phyloP scores from a whole-genome alignment of 164 flowering plant genomes.

The Tetrastigma voinierianum region DNA sequence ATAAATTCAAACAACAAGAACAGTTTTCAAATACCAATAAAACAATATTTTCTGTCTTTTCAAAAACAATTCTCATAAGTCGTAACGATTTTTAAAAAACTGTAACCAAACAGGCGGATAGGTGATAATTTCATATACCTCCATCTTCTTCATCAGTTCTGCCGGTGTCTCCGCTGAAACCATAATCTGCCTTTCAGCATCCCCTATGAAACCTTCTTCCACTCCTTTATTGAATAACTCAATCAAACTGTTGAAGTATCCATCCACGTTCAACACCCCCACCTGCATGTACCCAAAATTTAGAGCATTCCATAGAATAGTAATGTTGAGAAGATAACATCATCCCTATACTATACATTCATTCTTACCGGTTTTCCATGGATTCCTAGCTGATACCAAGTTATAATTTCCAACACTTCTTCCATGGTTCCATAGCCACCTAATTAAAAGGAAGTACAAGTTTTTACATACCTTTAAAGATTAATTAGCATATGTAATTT shows the following conservation, averaged over 20 bases:
- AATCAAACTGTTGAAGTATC: slow-evolving; percentile 11
- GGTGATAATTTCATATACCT: slow-evolving; percentile 14
- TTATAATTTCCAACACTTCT: slow-evolving; percentile 43
- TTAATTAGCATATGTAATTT: not conserved
- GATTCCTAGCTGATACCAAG: slow-evolving; percentile 51
- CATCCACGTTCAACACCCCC: slow-evolving; percentile 1
- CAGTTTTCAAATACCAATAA: too few species aligned
- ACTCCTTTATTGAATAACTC: slow-evolving; percentile 33
- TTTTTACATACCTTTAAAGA: not conserved
- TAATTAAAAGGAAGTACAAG: not conserved
- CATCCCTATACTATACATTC: too few species aligned
- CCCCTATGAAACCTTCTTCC: slow-evolving; percentile 31
- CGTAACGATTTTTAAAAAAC: too few species aligned
- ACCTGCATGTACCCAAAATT: not conserved
- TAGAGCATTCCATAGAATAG: not conserved
- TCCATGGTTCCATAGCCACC: slow-evolving; percentile 55
- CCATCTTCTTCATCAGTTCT: slow-evolving; percentile 32
- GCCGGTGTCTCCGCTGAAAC: slow-evolving; percentile 30
- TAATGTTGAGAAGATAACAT: not conserved
- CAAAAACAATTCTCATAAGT: too few species aligned
- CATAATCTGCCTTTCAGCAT: slow-evolving; percentile 27
- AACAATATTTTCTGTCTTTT: too few species aligned
- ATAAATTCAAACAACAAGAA: too few species aligned
- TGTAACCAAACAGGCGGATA: too few species aligned
- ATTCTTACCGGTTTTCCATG: slow-evolving; percentile 40